These are phyloP conservation scores for Gryganskiella cystojenkinii DNA, from an alignment of 192 early-diverging fungal genomes.

Conservation along the genomic window DNA sequence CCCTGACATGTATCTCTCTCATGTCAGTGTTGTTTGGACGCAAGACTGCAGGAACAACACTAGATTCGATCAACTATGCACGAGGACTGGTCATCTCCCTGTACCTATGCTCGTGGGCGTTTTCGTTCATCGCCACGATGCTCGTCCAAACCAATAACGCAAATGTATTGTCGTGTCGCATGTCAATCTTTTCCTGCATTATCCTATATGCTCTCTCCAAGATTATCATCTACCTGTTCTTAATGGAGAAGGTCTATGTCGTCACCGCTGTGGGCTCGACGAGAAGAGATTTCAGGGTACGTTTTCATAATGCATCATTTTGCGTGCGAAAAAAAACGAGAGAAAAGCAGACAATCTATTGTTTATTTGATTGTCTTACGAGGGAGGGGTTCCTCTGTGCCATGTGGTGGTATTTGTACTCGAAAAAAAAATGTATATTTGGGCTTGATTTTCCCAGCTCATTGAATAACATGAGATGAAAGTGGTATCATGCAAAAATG, in stretches of 20 bases:
- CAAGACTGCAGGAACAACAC: constrained; percentile 17
- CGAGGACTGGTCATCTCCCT: constrained; percentile 48
- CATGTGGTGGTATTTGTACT: no score
- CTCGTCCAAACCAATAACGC: constrained; percentile 29
- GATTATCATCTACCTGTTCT: constrained; percentile 53
- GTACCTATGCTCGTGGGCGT: constrained; percentile 54
- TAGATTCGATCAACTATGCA: constrained; percentile 47
- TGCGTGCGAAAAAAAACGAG: no score
- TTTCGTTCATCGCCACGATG: constrained; percentile 38
- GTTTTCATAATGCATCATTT: no score
- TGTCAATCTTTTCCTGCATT: constrained; percentile 43
- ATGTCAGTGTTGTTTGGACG: constrained; percentile 21
- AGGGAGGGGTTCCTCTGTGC: no score
- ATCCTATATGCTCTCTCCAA: constrained; percentile 50
- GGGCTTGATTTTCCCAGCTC: no score
- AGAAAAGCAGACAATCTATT: no score
- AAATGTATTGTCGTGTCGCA: constrained; percentile 32
- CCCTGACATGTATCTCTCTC: constrained; percentile 17
- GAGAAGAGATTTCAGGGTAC: constrained; percentile 29
- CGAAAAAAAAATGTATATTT: no score
- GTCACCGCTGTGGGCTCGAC: constrained; percentile 21
- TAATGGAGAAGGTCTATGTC: constrained; percentile 51
- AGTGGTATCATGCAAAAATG: no score
- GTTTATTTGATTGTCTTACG: no score
- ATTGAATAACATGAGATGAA: not conserved